These are phyloP conservation scores for Fusarium sp. DNA, from an alignment of 2,329 filamentous ascomycete species.

Conservation along the genomic window DNA sequence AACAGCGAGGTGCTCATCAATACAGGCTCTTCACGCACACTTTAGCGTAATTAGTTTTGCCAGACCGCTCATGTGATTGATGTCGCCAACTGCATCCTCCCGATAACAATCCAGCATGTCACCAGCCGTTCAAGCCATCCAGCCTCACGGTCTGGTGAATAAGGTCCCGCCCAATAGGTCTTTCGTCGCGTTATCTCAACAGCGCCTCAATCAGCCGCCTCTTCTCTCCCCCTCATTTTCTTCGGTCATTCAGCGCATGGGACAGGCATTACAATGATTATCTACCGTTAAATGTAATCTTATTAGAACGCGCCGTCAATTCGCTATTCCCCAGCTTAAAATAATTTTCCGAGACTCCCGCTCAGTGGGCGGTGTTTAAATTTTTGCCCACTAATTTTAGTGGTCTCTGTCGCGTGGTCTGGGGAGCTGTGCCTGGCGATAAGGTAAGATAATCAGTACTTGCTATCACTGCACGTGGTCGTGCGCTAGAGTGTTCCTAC, in stretches of 20 bases:
- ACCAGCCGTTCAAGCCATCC: background rate
- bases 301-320: too few relatives aligned
- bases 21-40: background rate
- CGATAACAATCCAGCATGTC: background rate
- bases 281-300: background rate
- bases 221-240: background rate
- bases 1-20: too few relatives aligned
- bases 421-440: background rate
- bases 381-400: background rate
- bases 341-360: background rate
- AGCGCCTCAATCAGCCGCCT: background rate
- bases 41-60: rapidly evolving
- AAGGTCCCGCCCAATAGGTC: background rate
- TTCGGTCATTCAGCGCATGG: background rate
- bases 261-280: background rate
- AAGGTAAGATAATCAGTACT: background rate
- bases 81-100: background rate
- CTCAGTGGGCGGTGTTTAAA: background rate
- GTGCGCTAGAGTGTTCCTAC: rapidly evolving
- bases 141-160: background rate
- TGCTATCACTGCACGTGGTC: rapidly evolving
- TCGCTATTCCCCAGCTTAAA: background rate
- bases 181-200: background rate
- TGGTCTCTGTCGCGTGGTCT: background rate
- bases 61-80: background rate